phyloP scores from a whole-genome alignment of 208 protist species.

The Borovskyia barvae region DNA sequence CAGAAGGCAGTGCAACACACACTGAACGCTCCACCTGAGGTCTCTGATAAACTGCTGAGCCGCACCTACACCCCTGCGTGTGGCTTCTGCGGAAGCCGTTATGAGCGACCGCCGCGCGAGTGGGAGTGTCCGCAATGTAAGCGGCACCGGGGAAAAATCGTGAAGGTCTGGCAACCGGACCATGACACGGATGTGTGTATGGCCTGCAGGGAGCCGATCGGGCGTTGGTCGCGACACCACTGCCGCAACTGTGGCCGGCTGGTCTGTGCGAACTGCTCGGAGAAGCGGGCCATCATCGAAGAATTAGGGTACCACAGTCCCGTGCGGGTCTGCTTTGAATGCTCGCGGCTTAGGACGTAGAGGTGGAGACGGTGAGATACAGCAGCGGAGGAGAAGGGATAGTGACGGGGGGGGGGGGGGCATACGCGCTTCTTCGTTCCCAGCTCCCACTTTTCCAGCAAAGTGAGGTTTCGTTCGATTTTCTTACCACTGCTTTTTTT shows the following conservation, averaged over 20 bases:
- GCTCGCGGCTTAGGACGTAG: conserved; percentile 26
- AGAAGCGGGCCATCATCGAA: conserved; percentile 48
- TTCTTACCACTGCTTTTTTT: too few species aligned
- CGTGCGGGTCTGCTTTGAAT: conserved; percentile 84
- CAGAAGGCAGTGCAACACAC: conserved; percentile 58
- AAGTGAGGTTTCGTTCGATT: too few species aligned
- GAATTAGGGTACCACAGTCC: conserved; percentile 57
- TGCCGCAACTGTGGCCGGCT: conserved; percentile 84
- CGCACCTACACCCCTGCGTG: conserved; percentile 79
- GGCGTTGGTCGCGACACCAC: conserved; percentile 83
- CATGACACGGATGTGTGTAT: conserved; percentile 48
- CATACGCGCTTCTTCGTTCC: too few species aligned
- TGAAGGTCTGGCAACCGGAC: conserved; percentile 88
- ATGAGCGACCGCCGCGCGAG: conserved; percentile 48
- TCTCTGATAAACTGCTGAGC: conserved; percentile 41
- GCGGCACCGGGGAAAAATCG: conserved; percentile 15
- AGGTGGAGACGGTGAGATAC: too few species aligned
- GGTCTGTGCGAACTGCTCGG: conserved; percentile 65
- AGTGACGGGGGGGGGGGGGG: too few species aligned
- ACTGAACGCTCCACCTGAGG: conserved; percentile 53
- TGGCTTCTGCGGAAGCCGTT: conserved; percentile 50
- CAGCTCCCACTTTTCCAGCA: too few species aligned
- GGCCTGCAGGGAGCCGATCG: conserved; percentile 60
- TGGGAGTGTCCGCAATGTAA: conserved; percentile 81
- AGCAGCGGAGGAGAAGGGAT: too few species aligned